These are phyloP conservation scores for Solanum paucissectum DNA, from an alignment of 257 asterid species.

Conservation along the genomic window DNA sequence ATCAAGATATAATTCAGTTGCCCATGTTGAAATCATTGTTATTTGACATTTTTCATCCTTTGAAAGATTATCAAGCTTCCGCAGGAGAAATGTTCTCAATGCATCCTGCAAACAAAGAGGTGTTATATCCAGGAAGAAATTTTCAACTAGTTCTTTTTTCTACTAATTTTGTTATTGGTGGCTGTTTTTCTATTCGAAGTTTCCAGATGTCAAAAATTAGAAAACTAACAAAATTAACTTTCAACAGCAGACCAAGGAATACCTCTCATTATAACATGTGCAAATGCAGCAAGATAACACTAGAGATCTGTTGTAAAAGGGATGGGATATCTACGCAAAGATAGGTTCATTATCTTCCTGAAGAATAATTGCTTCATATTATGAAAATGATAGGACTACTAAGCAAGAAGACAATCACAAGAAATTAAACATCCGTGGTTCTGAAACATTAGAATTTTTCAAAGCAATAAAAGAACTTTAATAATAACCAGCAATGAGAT, in stretches of 20 bases:
- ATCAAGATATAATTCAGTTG: slow-evolving; percentile 86
- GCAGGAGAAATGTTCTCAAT: slow-evolving; percentile 81
- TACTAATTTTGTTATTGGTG: neutral
- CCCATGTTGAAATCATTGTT: slow-evolving; percentile 98
- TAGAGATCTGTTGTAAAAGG: neutral
- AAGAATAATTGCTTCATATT: neutral
- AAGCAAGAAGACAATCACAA: neutral
- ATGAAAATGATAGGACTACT: neutral
- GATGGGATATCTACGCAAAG: neutral
- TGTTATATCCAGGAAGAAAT: neutral
- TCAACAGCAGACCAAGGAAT: neutral
- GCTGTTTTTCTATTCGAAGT: neutral
- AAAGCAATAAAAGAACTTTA: neutral
- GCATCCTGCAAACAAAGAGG: slow-evolving; percentile 61
- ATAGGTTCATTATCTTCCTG: neutral
- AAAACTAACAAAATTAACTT: neutral
- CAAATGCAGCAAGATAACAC: neutral
- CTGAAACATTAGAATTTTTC: neutral
- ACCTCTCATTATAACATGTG: neutral
- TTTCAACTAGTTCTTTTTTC: neutral
- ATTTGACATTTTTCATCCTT: slow-evolving; percentile 94
- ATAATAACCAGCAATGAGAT: neutral
- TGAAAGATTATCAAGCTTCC: slow-evolving; percentile 84
- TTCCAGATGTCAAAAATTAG: neutral
- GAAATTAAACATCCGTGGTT: neutral